Evolutionary conservation across 805 yeast genomes (phyloP).

Genomic region (Komagataella populi): DNA sequence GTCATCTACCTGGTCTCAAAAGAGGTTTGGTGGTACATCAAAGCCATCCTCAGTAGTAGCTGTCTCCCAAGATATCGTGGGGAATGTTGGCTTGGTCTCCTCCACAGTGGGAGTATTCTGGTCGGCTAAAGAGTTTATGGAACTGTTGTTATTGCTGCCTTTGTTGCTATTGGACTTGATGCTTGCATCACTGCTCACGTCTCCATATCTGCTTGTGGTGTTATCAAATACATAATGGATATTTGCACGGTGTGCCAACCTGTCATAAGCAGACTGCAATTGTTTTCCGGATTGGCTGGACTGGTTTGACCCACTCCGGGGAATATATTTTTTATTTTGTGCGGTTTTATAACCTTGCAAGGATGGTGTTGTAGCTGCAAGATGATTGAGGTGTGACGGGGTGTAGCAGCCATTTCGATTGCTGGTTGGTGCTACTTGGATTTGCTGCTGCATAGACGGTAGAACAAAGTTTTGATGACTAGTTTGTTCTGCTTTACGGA

Average conservation of each 20-base stretch:
- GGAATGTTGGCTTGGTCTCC: neutral
- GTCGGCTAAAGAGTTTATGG: neutral
- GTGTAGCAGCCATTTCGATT: neutral
- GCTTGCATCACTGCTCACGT: conserved; percentile 9
- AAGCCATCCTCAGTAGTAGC: neutral
- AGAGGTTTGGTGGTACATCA: neutral
- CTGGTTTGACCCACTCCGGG: neutral
- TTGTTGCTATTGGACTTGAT: neutral
- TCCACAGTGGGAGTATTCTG: neutral
- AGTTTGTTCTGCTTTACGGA: neutral
- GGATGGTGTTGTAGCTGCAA: neutral
- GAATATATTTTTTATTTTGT: neutral
- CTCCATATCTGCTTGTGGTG: conserved; percentile 20
- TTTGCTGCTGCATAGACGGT: neutral
- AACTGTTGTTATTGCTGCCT: neutral
- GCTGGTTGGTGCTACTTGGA: neutral
- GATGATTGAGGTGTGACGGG: neutral
- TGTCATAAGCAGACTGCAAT: neutral
- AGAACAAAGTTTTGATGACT: neutral
- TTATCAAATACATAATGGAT: conserved; percentile 12
- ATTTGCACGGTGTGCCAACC: conserved; percentile 5
- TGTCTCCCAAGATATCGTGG: neutral
- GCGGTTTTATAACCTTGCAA: neutral
- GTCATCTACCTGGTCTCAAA: neutral
- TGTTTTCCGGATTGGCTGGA: neutral